Evolutionary conservation across 768 basidiomycete species (phyloP).

Genomic region (Rhodotorula diobovata): DNA sequence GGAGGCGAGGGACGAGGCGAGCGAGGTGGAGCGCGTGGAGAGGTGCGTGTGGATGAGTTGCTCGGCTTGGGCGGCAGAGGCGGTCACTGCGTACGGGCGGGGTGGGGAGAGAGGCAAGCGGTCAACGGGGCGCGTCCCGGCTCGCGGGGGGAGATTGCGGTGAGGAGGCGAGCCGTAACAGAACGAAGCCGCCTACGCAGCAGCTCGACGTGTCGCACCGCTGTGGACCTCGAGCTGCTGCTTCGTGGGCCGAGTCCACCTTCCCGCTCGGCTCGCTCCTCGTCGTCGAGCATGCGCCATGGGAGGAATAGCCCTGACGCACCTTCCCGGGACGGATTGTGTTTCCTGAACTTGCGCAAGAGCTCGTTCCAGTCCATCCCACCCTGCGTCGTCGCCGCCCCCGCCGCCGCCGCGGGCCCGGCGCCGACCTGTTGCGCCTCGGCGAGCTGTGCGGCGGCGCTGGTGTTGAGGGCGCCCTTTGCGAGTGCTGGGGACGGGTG

Average conservation of each 20-base stretch:
- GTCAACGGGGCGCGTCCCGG: neutral
- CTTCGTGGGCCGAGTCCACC: too few species aligned
- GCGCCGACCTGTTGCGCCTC: too few species aligned
- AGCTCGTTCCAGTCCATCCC: conserved; percentile 33
- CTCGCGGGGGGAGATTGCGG: too few species aligned
- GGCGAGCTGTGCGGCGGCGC: neutral
- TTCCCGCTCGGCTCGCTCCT: too few species aligned
- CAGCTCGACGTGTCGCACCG: too few species aligned
- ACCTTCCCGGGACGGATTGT: conserved; percentile 19
- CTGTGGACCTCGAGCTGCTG: too few species aligned
- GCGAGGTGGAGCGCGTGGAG: neutral
- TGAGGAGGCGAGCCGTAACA: too few species aligned
- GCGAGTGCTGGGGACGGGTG: neutral
- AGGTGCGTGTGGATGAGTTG: conserved; percentile 10
- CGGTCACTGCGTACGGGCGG: conserved; percentile 25
- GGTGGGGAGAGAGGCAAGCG: neutral
- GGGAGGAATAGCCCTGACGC: neutral
- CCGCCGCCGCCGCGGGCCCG: neutral
- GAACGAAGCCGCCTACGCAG: too few species aligned
- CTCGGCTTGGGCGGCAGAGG: conserved; percentile 13
- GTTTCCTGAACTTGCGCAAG: conserved; percentile 33
- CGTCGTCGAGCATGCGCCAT: neutral
- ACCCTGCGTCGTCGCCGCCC: neutral
- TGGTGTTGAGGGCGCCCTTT: conserved; percentile 6
- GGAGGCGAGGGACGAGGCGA: neutral